phyloP scores from a whole-genome alignment of 768 basidiomycete species.

The Auricularia heimuer region DNA sequence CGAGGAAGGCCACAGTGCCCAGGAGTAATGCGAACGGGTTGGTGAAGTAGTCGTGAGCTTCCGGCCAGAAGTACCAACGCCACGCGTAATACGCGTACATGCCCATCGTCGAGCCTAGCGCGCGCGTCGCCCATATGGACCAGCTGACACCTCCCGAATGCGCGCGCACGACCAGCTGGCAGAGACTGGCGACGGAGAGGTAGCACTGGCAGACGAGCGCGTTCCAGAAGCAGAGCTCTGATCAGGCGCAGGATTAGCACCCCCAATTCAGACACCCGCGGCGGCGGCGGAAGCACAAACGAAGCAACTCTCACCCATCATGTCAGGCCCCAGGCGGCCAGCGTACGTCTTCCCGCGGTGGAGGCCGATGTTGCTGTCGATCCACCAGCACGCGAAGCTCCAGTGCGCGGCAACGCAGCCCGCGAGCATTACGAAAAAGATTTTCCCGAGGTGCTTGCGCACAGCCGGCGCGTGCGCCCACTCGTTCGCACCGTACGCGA shows the following conservation, averaged over 20 bases:
- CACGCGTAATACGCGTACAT: not conserved
- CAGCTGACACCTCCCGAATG: not conserved
- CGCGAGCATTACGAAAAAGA: not conserved
- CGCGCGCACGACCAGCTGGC: not conserved
- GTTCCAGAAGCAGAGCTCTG: not conserved
- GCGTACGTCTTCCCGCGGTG: not conserved
- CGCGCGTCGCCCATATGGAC: not conserved
- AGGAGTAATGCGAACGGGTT: not conserved
- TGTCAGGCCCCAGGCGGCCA: not conserved
- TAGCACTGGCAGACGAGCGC: not conserved
- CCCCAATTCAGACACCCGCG: too few species aligned
- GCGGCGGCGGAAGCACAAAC: too few species aligned
- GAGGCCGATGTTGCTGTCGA: not conserved
- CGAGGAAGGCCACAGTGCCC: not conserved
- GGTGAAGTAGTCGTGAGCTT: not conserved
- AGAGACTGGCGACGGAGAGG: not conserved
- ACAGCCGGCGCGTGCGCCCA: not conserved
- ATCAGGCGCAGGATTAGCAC: too few species aligned
- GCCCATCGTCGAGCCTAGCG: not conserved
- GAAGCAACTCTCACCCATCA: not conserved
- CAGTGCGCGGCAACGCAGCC: not conserved
- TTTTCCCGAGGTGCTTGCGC: not conserved
- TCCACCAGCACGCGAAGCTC: not conserved
- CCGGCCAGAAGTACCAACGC: not conserved
- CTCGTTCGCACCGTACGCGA: not conserved